Evolutionary conservation across 495 filamentous ascomycete genomes (phyloP), one percentile per base, ranked within the genome.

Genomic region (Letharia columbiana): DNA sequence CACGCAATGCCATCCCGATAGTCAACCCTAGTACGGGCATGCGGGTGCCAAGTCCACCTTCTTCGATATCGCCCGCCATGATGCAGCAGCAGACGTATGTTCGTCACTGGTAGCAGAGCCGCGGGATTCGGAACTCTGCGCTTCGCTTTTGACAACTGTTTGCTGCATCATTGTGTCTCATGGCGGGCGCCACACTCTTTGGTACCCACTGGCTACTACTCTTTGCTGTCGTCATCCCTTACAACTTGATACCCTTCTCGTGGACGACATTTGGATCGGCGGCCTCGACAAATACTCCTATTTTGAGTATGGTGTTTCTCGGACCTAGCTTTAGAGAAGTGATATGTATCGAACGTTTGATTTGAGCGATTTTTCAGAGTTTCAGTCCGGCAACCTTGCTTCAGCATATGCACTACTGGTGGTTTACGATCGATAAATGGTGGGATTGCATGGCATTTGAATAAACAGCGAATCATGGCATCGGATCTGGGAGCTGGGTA

Each of bases 1-100:
- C 88, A 69, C 90, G 93, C 71, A 98, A 96, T 74, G 91, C 94
- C 70, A 99, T 99, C 70, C 95, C 94, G 23, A 99, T 99, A 75
- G 88, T 99, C 78, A 96, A 99, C 83, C 94, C 94, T 44, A 89
- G 82, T 67, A 98, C 95, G 42, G 91, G 94, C 68, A 85, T 93
- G 77, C 86, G 84, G 69, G 82, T 96, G 77, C 84, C 92, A 44
- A 96, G 92, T 80, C 95, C 94, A 69, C 93, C 94, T 4, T 89
- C 85, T 60, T 96, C 91, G 66, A 89, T 96, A 71, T 94, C 91
- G 61, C 91, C 92, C 63, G 86, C 81, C 74, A 83, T 91, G 80
- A 89, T 93, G 88, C 89, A 92, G 81, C 87, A 86, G 72, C 82
- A 80, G 73, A 75, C 74, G 68, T 71, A 75, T 68, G 75, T 77